phyloP scores from a whole-genome alignment of 129 eudicot species.

The sunflower (Helianthus annuus) region DNA sequence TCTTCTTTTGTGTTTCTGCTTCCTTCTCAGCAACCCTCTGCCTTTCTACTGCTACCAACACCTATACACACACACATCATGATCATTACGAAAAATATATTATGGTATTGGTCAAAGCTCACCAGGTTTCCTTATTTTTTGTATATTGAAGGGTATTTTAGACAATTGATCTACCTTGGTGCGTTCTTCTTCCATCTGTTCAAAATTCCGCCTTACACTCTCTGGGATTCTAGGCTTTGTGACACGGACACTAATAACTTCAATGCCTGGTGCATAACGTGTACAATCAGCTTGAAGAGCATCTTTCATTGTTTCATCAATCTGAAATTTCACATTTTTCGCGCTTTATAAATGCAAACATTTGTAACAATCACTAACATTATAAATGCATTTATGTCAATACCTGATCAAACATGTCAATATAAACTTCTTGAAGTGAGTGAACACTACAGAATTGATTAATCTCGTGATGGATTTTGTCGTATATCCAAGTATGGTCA shows the following conservation, averaged over 20 bases:
- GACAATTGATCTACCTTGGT: conserved; percentile 66
- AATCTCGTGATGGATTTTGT: conserved; percentile 97
- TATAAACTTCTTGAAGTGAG: conserved; percentile 95
- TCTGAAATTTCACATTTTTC: conserved; percentile 48
- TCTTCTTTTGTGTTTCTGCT: conserved; percentile 96
- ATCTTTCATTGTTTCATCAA: conserved; percentile 95
- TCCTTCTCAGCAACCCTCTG: conserved; percentile 94
- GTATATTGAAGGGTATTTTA: conserved; percentile 6
- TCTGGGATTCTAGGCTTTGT: conserved; percentile 89
- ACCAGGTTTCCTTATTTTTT: conserved; percentile 12
- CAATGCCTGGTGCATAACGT: conserved; percentile 97
- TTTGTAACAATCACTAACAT: conserved; percentile 12
- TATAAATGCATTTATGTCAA: conserved; percentile 10
- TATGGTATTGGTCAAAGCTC: neutral
- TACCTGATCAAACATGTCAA: conserved; percentile 99
- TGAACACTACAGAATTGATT: conserved; percentile 96
- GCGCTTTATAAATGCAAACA: conserved; percentile 17
- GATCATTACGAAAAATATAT: neutral
- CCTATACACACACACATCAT: conserved; percentile 38
- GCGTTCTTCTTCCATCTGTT: conserved; percentile 97
- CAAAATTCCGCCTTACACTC: conserved; percentile 77
- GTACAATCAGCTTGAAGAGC: conserved; percentile 99
- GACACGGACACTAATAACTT: conserved; percentile 92
- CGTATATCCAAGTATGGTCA: conserved; percentile 96
- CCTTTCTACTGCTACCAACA: conserved; percentile 76